phyloP scores from a whole-genome alignment of 139 green algal species.

The Pedinophyceae sp. region DNA sequence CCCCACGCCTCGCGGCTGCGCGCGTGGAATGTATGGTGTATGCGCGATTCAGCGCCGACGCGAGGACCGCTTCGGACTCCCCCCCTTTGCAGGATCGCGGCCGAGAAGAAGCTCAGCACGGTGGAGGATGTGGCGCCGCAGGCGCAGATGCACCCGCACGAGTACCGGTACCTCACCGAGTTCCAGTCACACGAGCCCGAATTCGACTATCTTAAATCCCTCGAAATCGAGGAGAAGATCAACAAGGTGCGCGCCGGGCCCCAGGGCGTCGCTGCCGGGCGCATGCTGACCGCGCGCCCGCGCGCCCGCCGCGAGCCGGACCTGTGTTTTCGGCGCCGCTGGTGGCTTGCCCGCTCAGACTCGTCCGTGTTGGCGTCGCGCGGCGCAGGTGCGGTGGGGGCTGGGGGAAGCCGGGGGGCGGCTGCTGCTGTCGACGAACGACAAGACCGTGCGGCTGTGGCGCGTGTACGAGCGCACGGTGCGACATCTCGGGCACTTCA shows the following conservation, averaged over 20 bases:
- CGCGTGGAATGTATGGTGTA: not conserved
- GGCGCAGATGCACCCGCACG: constrained; percentile 8
- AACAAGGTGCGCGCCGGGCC: constrained; percentile 96
- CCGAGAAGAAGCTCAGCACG: not conserved
- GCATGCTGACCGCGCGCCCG: no score
- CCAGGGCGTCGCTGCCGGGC: no score
- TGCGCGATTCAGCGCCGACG: not conserved
- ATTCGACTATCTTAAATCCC: constrained; percentile 96
- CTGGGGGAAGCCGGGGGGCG: no score
- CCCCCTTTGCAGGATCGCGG: no score
- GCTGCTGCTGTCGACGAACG: constrained; percentile 85
- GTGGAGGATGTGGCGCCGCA: not conserved
- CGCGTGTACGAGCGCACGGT: constrained; percentile 46
- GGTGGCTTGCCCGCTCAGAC: no score
- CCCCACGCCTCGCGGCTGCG: no score
- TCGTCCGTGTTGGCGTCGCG: no score
- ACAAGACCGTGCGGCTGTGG: constrained; percentile 99
- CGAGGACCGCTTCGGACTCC: no score
- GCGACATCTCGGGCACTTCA: constrained; percentile 11
- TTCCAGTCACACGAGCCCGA: constrained; percentile 98
- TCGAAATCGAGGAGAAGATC: constrained; percentile 99
- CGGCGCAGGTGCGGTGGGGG: no score
- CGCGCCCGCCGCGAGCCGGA: no score
- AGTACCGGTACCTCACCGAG: constrained; percentile 95
- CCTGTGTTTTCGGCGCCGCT: no score